phyloP scores from a whole-genome alignment of 768 basidiomycete genomes.

The Mycena olivaceomarginata region DNA sequence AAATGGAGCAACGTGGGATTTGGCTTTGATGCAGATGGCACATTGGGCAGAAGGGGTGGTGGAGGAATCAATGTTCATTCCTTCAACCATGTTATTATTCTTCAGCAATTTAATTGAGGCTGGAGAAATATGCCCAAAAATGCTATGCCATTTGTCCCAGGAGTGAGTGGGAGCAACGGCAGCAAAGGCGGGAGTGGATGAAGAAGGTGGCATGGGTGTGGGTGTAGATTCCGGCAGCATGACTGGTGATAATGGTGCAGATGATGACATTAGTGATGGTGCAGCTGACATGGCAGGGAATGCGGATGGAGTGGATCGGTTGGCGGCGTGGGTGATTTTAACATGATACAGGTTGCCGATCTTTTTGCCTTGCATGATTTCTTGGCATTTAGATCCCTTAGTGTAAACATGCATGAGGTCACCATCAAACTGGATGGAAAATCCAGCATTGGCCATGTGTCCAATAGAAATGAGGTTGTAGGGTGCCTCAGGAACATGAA shows the following conservation, averaged over 20 bases:
- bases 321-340: conserved; percentile 12
- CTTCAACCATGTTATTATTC: conserved; percentile 45
- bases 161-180: no score
- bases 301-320: no score
- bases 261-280: background rate
- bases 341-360: conserved; percentile 31
- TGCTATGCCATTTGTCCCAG: background rate
- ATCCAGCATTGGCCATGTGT: background rate
- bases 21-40: no score
- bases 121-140: conserved; percentile 48
- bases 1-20: no score
- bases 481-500: no score
- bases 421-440: background rate
- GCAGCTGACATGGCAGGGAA: background rate
- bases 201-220: background rate
- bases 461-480: no score
- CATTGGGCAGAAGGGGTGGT: no score
- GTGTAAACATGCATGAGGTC: conserved; percentile 29
- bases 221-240: background rate
- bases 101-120: conserved; percentile 44
- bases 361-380: conserved; percentile 33
- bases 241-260: background rate
- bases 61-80: conserved; percentile 11
- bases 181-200: no score
- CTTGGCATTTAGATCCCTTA: conserved; percentile 5